Percentiles rank a stretch among this genome's conserved stretches.
phyloP scores from a whole-genome alignment of 1,284 basidiomycete genomes.

The Farysia itapuensis region DNA sequence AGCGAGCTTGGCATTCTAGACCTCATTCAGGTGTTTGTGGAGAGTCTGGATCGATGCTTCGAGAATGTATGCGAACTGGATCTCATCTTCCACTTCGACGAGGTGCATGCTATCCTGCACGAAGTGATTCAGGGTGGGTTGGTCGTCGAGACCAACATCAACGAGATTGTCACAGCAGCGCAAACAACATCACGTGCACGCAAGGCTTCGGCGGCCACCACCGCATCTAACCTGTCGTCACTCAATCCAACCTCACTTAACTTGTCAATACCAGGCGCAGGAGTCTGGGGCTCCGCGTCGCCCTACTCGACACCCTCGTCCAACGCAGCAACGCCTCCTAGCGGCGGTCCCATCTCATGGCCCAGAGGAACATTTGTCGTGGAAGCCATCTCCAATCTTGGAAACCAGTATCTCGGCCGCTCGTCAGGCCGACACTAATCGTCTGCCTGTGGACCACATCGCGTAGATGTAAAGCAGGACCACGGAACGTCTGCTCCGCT shows the following conservation, averaged over 20 bases:
- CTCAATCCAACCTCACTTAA: slow-evolving; percentile 11
- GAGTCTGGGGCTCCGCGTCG: neutral
- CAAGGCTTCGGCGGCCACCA: slow-evolving; percentile 10
- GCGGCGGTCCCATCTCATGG: slow-evolving; percentile 18
- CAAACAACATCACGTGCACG: slow-evolving; percentile 22
- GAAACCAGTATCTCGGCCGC: slow-evolving; percentile 31
- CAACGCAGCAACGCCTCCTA: neutral
- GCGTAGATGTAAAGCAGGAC: no score
- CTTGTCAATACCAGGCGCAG: slow-evolving; percentile 12
- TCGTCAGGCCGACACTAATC: slow-evolving; percentile 16
- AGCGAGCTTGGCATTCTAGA: slow-evolving; percentile 95
- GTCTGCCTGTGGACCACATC: no score
- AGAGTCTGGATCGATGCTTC: slow-evolving; percentile 90
- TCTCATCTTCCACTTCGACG: slow-evolving; percentile 97
- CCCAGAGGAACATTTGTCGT: slow-evolving; percentile 35
- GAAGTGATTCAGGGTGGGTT: slow-evolving; percentile 96
- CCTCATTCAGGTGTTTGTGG: slow-evolving; percentile 96
- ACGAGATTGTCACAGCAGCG: slow-evolving; percentile 74
- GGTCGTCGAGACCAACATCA: slow-evolving; percentile 96
- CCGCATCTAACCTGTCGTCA: slow-evolving; percentile 5
- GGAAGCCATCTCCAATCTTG: slow-evolving; percentile 29
- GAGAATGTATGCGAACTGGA: slow-evolving; percentile 99
- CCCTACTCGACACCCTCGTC: slow-evolving; percentile 69
- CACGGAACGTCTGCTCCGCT: no score
- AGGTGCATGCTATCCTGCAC: slow-evolving; percentile 90